Conservation (phyloP, 2,329 filamentous ascomycete genomes). For the Daldinia sp. region DNA sequence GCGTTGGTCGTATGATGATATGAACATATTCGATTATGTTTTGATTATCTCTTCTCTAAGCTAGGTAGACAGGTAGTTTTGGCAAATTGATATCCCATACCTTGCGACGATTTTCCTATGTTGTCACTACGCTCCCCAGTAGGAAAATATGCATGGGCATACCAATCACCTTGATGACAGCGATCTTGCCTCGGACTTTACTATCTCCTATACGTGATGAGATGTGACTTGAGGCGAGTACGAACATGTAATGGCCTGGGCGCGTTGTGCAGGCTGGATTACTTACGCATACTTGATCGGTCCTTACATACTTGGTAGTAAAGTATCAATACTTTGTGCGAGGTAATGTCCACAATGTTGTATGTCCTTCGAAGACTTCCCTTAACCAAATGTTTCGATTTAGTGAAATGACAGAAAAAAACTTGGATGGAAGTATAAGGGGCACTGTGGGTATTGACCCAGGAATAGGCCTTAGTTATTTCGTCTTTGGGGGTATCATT, state of each 20-base stretch:
- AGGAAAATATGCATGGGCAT: not conserved
- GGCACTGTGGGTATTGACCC: not conserved
- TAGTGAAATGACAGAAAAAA: not conserved
- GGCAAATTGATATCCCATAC: not conserved
- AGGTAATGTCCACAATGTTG: too few species aligned
- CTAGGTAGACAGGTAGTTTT: not conserved
- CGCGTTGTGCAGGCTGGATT: not conserved
- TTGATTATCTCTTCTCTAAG: not conserved
- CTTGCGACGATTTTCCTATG: not conserved
- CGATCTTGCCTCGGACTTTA: not conserved
- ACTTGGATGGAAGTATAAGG: not conserved
- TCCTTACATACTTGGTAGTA: not conserved
- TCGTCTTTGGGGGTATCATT: constrained; percentile 23
- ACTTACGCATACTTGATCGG: not conserved
- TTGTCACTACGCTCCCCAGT: not conserved
- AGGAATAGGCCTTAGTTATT: not conserved
- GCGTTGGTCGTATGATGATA: not conserved
- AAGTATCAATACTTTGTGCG: not conserved
- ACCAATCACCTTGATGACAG: not conserved
- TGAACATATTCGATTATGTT: not conserved
- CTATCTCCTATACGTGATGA: not conserved
- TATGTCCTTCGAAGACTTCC: too few species aligned
- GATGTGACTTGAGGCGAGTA: not conserved
- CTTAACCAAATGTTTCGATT: not conserved
- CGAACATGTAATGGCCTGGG: not conserved